A percentile compares a stretch with the other conserved stretches of the same genome.
Conservation (phyloP, 2,329 filamentous ascomycete species). For the Neurospora sp. region DNA sequence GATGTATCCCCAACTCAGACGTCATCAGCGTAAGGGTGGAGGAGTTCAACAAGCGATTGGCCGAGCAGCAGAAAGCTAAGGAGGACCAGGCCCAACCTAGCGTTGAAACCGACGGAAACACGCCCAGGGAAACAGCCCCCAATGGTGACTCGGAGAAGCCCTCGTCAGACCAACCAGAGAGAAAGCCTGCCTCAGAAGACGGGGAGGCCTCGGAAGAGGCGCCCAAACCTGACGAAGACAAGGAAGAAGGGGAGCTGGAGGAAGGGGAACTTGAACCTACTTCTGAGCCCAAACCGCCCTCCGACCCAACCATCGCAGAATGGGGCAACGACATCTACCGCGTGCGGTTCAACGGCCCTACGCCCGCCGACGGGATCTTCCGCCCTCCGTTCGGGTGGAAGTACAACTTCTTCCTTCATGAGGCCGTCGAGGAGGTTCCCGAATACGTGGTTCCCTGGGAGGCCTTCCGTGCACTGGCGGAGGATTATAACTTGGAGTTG, state of each 20-base stretch:
- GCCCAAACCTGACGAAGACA: conserved; percentile 41
- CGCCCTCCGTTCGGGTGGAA: conserved; percentile 95
- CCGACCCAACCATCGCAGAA: conserved; percentile 42
- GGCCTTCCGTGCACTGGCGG: conserved; percentile 86
- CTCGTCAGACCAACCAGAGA: conserved; percentile 18
- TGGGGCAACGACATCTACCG: conserved; percentile 94
- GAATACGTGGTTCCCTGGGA: conserved; percentile 99
- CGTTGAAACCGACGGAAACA: conserved; percentile 23
- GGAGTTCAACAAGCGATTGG: conserved; percentile 52
- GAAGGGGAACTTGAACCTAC: conserved; percentile 32
- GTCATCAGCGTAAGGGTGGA: conserved; percentile 73
- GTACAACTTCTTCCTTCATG: conserved; percentile 92
- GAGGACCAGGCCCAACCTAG: conserved; percentile 18
- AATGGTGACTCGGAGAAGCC: conserved; percentile 11
- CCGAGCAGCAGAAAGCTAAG: conserved; percentile 25
- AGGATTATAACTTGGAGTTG: conserved; percentile 93
- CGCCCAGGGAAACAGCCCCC: conserved; percentile 15
- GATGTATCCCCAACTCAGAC: conserved; percentile 94
- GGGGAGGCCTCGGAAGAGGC: conserved; percentile 51
- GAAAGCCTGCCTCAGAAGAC: conserved; percentile 31
- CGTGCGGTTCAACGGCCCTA: conserved; percentile 76
- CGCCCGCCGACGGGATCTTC: conserved; percentile 80
- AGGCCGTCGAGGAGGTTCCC: conserved; percentile 91
- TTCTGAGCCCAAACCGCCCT: background rate
- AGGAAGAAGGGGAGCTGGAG: conserved; percentile 52